These are phyloP conservation scores for Yamadazyma conglobata DNA, from an alignment of 1,139 yeast species.

Conservation along the genomic window DNA sequence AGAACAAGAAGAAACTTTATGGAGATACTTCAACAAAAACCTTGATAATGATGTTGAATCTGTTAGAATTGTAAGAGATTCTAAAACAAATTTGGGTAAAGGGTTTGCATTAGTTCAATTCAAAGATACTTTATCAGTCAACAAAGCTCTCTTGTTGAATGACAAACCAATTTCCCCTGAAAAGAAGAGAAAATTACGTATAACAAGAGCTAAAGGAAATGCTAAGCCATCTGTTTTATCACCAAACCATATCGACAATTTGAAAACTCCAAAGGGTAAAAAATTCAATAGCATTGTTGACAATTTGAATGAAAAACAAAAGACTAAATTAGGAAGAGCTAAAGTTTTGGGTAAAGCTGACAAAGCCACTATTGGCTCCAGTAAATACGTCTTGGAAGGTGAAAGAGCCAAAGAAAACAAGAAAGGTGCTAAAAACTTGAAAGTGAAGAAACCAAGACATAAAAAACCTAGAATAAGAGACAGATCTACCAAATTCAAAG, in stretches of 20 bases:
- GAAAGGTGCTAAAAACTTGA: constrained; percentile 55
- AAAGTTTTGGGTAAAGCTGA: constrained; percentile 77
- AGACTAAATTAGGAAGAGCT: constrained; percentile 68
- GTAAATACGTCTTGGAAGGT: constrained; percentile 26
- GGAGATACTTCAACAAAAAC: constrained; percentile 68
- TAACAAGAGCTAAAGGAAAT: constrained; percentile 67
- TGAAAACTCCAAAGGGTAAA: constrained; percentile 24
- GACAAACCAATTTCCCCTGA: constrained; percentile 58
- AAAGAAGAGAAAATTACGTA: constrained; percentile 66
- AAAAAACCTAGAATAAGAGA: constrained; percentile 71
- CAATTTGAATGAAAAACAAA: constrained; percentile 57
- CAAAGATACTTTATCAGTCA: constrained; percentile 73
- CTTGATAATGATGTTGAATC: constrained; percentile 75
- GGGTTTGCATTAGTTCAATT: constrained; percentile 97
- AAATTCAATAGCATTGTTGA: constrained; percentile 14
- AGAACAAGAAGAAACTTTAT: constrained; percentile 82
- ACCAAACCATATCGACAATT: constrained; percentile 43
- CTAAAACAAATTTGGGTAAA: constrained; percentile 92
- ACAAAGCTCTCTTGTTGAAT: constrained; percentile 75
- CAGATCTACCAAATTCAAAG: constrained; percentile 58
- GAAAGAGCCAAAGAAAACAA: constrained; percentile 80
- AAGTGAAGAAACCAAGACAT: constrained; percentile 31
- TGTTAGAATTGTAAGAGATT: constrained; percentile 86
- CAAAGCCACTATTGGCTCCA: constrained; percentile 58
- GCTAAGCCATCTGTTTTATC: constrained; percentile 46